Percentiles rank a stretch among this genome's conserved stretches.
Conservation (phyloP, 257 asterid genomes). For the Nicotiana attenuata region DNA sequence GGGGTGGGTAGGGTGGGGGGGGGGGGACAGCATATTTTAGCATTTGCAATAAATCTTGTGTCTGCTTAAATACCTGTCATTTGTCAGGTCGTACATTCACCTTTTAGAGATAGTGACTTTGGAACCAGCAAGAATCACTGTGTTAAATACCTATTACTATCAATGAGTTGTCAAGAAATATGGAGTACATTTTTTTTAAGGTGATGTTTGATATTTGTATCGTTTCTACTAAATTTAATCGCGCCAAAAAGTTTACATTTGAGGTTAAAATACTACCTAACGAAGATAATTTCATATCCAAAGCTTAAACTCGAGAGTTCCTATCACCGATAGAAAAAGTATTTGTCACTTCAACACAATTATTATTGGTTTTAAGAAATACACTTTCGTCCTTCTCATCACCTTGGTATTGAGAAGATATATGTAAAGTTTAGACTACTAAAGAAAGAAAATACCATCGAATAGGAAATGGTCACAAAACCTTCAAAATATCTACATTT, state of each 20-base stretch:
- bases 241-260: too few relatives aligned
- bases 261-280: too few relatives aligned
- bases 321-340: too few relatives aligned
- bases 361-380: too few relatives aligned
- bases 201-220: too few relatives aligned
- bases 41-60: background rate
- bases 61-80: background rate
- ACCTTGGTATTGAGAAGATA: background rate
- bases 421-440: background rate
- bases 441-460: background rate
- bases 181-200: too few relatives aligned
- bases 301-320: too few relatives aligned
- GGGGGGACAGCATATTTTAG: background rate
- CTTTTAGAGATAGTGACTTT: slow-evolving; percentile 5
- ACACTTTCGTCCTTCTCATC: background rate
- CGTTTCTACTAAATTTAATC: too few relatives aligned
- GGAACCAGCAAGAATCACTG: background rate
- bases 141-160: background rate
- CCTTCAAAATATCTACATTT: background rate
- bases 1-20: too few relatives aligned
- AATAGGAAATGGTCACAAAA: background rate
- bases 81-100: background rate
- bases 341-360: too few relatives aligned
- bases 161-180: background rate
- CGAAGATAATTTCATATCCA: too few relatives aligned